A percentile compares a stretch with the other conserved stretches of the same genome.
phyloP scores from a whole-genome alignment of 768 basidiomycete genomes.

The Pisolithus marmoratus region DNA sequence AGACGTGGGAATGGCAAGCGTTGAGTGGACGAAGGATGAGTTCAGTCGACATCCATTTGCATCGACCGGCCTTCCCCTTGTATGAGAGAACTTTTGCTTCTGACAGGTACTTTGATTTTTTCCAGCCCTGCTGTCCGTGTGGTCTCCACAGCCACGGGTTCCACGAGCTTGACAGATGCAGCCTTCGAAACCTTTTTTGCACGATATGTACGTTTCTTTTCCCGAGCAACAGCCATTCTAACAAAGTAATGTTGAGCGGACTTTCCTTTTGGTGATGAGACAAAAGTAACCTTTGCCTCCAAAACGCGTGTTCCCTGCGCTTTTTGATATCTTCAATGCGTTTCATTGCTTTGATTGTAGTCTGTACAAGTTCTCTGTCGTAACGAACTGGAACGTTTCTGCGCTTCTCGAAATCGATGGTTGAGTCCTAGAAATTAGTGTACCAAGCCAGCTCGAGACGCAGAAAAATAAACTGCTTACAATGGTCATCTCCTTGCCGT shows the following conservation, averaged over 20 bases:
- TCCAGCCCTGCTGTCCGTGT: conserved; percentile 50
- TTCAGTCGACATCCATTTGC: conserved; percentile 84
- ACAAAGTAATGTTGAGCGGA: not conserved
- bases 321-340: conserved; percentile 88
- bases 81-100: conserved; percentile 66
- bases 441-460: not conserved
- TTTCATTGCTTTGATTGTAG: conserved; percentile 95
- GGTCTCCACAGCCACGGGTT: conserved; percentile 49
- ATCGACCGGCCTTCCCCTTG: conserved; percentile 82
- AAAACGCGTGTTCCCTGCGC: conserved; percentile 90
- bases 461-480: conserved; percentile 42
- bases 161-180: conserved; percentile 56
- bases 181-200: conserved; percentile 54
- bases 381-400: conserved; percentile 97
- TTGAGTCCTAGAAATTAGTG: conserved; percentile 70
- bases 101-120: conserved; percentile 70
- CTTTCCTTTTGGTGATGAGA: not conserved
- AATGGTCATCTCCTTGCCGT: conserved; percentile 99
- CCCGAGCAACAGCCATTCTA: conserved; percentile 82
- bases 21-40: not conserved
- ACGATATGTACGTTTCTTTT: conserved; percentile 72
- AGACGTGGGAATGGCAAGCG: no score
- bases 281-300: conserved; percentile 74
- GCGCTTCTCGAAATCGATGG: conserved; percentile 98
- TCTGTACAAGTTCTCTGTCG: conserved; percentile 88